Evolutionary conservation across 805 yeast genomes (phyloP), one percentile per base, ranked within the genome.

Genomic region (Alloascoidea africana): DNA sequence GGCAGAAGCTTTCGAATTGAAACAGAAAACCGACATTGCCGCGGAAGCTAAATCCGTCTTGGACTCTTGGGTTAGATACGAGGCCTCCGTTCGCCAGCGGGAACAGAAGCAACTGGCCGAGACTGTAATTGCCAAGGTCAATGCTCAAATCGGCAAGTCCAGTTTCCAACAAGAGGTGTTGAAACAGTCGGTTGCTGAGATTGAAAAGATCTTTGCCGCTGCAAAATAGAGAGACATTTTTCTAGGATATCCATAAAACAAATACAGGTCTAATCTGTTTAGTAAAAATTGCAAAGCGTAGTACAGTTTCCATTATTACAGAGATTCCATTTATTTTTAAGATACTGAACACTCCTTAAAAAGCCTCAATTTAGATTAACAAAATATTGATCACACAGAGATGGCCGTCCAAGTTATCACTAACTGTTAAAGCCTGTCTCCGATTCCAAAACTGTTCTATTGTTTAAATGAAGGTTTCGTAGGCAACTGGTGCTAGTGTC

Each of bases 51-150:
- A 82, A 69, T 66, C 93, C 41, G 94, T 89, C 43, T 76, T 91
- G 58, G 98, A 91, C 66, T 85, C 97, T 13, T 91, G 98, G 98
- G 96, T 87, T 53, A 84, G 97, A 75, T 83, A 82, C 65, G 98
- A 91, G 71, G 80, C 84, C 50, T 86, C 85, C 59, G 91, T 87
- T 50, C 89, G 96, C 69, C 94, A 85, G 70, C 66, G 76, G 56
- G 94, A 91, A 72, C 98, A 91, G 72, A 73, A 77, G 63, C 95
- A 84, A 63, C 76, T 91, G 54, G 76, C 93, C 49, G 66, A 81
- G 56, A 55, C 86, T 41, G 95, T 91, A 47, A 82, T 86, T 58
- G 67, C 86, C 39, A 86, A 84, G 70, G 91, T 89, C 53, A 76
- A 83, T 70, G 65, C 78, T 60, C 91, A 85, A 65, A 63, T 91